Percentiles rank a stretch among this genome's conserved stretches.
These are phyloP conservation scores for Sungouiella thailandica DNA, from an alignment of 805 yeast genomes.

Conservation along the genomic window DNA sequence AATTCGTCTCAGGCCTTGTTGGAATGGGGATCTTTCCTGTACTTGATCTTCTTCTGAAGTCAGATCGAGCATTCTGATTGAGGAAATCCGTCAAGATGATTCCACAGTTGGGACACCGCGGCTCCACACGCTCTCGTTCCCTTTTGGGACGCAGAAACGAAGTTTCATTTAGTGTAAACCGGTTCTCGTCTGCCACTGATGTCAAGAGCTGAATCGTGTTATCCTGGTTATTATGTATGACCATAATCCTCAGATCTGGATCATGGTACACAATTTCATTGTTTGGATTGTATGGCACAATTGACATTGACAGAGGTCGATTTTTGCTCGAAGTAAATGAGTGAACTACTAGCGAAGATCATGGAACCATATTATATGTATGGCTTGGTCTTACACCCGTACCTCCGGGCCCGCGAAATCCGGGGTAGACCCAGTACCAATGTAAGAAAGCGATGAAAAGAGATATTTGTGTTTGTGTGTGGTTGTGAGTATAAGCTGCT, in stretches of 20 bases:
- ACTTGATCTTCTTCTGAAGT: neutral
- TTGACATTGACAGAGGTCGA: conserved; percentile 33
- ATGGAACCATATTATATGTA: neutral
- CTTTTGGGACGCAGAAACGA: neutral
- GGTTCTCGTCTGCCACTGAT: neutral
- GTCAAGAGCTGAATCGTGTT: conserved; percentile 15
- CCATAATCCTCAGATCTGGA: conserved; percentile 29
- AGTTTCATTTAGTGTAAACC: neutral
- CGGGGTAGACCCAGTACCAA: conserved; percentile 1
- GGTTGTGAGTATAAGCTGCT: too few relatives aligned
- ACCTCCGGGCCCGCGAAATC: conserved; percentile 3
- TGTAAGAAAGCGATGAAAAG: neutral
- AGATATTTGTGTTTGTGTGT: too few relatives aligned
- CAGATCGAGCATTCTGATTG: neutral
- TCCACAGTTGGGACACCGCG: conserved; percentile 11
- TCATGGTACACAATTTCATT: conserved; percentile 32
- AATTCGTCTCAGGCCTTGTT: too few relatives aligned
- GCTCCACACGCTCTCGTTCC: conserved; percentile 1
- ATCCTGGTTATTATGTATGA: conserved; percentile 28
- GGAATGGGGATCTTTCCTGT: neutral
- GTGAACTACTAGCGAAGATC: neutral
- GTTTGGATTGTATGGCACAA: conserved; percentile 31
- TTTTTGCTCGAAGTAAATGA: neutral
- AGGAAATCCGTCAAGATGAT: conserved; percentile 7
- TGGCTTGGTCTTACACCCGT: conserved; percentile 1